Conservation (phyloP, 169 alveolate genomes). For the Plasmodium vivax region DNA sequence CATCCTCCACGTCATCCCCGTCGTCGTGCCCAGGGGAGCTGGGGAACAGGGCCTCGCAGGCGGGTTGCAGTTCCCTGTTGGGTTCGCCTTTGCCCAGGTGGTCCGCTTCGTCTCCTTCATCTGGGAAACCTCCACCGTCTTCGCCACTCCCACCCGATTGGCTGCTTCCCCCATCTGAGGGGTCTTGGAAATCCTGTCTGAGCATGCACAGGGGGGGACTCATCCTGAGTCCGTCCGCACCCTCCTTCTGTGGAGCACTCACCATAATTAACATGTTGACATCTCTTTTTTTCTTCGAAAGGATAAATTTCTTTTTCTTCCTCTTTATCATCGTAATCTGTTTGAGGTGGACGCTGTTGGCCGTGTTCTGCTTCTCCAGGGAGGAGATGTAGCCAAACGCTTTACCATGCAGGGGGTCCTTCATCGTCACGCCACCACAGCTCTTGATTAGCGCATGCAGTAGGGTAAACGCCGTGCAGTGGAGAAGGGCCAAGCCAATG, state of each 20-base stretch:
- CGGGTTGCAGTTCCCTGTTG: neutral
- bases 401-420: neutral
- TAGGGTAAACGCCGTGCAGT: neutral
- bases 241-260: neutral
- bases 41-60: neutral
- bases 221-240: neutral
- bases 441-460: neutral
- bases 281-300: slow-evolving; percentile 22
- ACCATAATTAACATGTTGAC: neutral
- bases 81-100: neutral
- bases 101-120: neutral
- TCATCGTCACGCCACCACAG: neutral
- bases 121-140: neutral
- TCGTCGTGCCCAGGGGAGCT: slow-evolving; percentile 19
- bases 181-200: neutral
- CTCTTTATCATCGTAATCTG: slow-evolving; percentile 9
- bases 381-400: slow-evolving; percentile 29
- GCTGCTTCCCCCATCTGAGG: neutral
- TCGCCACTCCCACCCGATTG: neutral
- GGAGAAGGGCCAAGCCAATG: neutral
- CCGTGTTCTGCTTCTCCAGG: slow-evolving; percentile 33
- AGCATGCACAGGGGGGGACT: neutral
- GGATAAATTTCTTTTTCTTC: slow-evolving; percentile 46
- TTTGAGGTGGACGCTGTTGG: neutral
- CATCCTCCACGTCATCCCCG: slow-evolving; percentile 14